Evolutionary conservation across 1,284 basidiomycete genomes (phyloP).

Genomic region (Trametes sp.): DNA sequence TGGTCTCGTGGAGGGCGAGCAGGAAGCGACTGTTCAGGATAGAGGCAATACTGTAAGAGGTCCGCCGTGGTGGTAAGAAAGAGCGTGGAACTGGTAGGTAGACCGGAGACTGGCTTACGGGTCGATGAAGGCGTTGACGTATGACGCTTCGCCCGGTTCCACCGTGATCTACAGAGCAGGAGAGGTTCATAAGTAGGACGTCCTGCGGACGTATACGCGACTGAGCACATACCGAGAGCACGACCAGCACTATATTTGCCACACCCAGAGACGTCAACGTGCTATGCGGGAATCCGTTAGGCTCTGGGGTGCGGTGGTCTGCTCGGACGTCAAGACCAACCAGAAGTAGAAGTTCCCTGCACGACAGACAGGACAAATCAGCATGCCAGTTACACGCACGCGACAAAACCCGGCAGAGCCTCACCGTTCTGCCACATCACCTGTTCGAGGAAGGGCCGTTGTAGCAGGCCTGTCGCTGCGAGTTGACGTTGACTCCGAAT

Average conservation of each 20-base stretch:
- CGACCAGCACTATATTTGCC: neutral
- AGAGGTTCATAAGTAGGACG: too few relatives aligned
- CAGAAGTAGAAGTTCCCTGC: neutral
- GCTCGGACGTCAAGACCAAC: neutral
- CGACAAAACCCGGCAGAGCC: neutral
- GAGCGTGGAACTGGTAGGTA: neutral
- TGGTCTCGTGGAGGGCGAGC: neutral
- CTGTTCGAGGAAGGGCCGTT: neutral
- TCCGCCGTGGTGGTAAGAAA: neutral
- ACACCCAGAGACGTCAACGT: neutral
- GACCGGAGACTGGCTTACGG: neutral
- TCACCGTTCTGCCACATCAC: neutral
- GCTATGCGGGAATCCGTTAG: neutral
- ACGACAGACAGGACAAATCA: neutral
- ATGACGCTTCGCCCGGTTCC: neutral
- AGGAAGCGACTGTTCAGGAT: neutral
- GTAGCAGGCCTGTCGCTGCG: neutral
- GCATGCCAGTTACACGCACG: neutral
- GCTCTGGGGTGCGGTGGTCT: neutral
- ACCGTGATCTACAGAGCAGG: neutral
- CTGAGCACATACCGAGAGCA: neutral
- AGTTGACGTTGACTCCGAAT: neutral
- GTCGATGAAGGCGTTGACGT: neutral
- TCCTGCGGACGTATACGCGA: neutral
- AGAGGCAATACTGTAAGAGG: neutral